Conservation (phyloP, 495 filamentous ascomycete species). For the Staphylotrichum tortipilum region DNA sequence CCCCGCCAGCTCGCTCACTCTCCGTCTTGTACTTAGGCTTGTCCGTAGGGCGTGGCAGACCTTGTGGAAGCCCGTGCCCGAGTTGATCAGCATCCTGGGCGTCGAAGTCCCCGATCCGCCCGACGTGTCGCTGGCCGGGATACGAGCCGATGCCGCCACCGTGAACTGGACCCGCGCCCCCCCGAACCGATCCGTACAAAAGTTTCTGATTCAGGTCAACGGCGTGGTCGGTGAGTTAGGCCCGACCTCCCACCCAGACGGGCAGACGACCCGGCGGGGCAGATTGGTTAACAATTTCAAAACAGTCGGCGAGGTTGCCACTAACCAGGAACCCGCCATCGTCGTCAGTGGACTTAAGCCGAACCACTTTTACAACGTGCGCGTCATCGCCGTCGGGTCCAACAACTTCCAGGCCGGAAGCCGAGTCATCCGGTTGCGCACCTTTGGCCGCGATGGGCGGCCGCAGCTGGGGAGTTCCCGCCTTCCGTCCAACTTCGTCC, state of each 20-base stretch:
- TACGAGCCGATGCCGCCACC: conserved; percentile 77
- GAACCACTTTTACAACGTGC: conserved; percentile 80
- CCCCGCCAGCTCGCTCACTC: conserved; percentile 9
- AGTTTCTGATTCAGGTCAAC: conserved; percentile 88
- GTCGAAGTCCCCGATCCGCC: conserved; percentile 88
- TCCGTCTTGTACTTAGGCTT: conserved; percentile 51
- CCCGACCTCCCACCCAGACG: not conserved
- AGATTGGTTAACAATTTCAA: conserved; percentile 11
- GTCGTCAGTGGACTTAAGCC: conserved; percentile 79
- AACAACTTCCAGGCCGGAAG: conserved; percentile 89
- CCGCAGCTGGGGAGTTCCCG: conserved; percentile 48
- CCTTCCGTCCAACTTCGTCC: conserved; percentile 44
- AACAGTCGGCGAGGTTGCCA: conserved; percentile 74
- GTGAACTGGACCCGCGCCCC: conserved; percentile 83
- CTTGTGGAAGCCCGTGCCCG: conserved; percentile 78
- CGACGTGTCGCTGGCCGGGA: conserved; percentile 82
- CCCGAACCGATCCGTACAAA: conserved; percentile 66
- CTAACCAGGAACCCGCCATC: conserved; percentile 76
- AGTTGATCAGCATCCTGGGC: conserved; percentile 81
- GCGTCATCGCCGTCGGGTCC: conserved; percentile 79
- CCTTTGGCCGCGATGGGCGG: conserved; percentile 44
- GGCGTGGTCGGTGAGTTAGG: conserved; percentile 67
- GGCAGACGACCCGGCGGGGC: no score
- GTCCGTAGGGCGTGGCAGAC: conserved; percentile 75
- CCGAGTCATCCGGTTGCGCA: conserved; percentile 71